phyloP scores from a whole-genome alignment of 306 rosid genomes.

The Mucuna pruriens region DNA sequence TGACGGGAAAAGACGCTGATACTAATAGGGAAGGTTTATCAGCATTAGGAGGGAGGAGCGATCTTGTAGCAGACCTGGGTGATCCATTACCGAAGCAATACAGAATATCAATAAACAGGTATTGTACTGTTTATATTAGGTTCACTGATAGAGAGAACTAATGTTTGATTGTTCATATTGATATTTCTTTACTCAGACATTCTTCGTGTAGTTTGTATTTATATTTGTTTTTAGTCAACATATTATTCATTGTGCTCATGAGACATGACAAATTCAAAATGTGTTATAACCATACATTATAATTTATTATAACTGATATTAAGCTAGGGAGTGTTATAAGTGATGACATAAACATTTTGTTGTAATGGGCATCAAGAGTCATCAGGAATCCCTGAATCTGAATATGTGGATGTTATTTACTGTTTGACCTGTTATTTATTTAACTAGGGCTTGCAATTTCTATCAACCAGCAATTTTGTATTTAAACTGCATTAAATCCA shows the following conservation, averaged over 20 bases:
- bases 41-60: constrained; percentile 51
- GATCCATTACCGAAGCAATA: constrained; percentile 49
- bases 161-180: constrained; percentile 22
- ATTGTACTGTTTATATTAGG: constrained; percentile 22
- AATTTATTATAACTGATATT: constrained; percentile 5
- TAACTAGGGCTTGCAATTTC: background rate
- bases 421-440: constrained; percentile 17
- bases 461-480: constrained; percentile 2
- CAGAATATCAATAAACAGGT: constrained; percentile 61
- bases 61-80: constrained; percentile 50
- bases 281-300: constrained; percentile 19
- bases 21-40: constrained; percentile 50
- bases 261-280: background rate
- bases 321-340: background rate
- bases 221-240: constrained; percentile 24
- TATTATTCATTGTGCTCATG: constrained; percentile 17
- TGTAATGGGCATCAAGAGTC: background rate
- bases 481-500: constrained; percentile 20
- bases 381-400: constrained; percentile 9
- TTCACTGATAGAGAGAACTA: constrained; percentile 12
- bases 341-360: constrained; percentile 1
- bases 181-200: constrained; percentile 17
- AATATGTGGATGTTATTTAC: constrained; percentile 22
- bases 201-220: constrained; percentile 29
- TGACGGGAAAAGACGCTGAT: constrained; percentile 49